Base-by-base conservation (phyloP, 148 eudicot species). In the Camellia lanceoleosa region DNA sequence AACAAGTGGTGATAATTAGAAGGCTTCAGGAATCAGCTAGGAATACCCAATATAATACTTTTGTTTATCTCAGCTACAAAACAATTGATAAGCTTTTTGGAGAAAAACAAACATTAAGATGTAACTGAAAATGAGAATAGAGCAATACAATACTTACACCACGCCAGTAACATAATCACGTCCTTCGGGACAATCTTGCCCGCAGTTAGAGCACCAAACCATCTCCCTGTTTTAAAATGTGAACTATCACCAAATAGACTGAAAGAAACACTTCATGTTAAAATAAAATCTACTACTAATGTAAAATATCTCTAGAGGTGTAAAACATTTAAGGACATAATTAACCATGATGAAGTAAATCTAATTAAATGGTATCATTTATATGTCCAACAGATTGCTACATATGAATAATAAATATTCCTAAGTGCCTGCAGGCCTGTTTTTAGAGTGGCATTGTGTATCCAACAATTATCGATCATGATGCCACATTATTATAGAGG, bases 171-270 rank as follows among this genome's bases (percentile, higher is more conserved):
- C n/a, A 58, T 41, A 10, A 74, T 74, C 77, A 74, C 49, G 65
- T 2, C 11, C 14, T 16, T 44, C n/a, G 23, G 77, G 66, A 59
- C 19, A 4, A 74, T 42, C 3, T 14, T 0, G 13, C 52, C 10
- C 0, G 77, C 77, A 74, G 65, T 56, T 12, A 16, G 23, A 9
- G 66, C 77, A 74, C 65, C 65, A 41, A 74, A n/a, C 77, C 77
- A 74, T 74, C 52, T 16, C 74, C 16, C 7, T 10, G 11, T 41
- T 58, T 10, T 18, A 63, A 63, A 30, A 38, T 3, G 11, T 23
- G 2, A 0, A 65, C 44, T 9, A 30, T 30, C 69, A 30, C 14
- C 69, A 65, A 30, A 7, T 12, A 9, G 38, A 23, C 14, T 30
- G 15, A 30, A 30, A 6, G 44, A 65, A 8, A 10, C 59, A 55